These are phyloP conservation scores for Diaporthe sp. DNA, from an alignment of 2,329 filamentous ascomycete genomes.

Conservation along the genomic window DNA sequence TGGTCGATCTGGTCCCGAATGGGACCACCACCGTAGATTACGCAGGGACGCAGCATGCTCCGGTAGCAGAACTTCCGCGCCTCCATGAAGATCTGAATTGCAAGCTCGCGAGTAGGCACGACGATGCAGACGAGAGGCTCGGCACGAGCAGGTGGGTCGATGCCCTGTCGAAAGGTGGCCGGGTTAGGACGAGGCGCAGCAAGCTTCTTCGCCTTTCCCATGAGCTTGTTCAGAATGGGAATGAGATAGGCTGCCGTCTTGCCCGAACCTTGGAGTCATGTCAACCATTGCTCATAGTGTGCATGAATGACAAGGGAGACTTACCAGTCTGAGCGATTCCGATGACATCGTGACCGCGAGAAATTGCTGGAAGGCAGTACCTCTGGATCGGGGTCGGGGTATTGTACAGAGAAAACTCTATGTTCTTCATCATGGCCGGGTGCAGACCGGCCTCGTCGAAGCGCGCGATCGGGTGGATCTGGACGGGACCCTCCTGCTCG, in stretches of 20 bases:
- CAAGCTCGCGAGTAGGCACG: slow-evolving; percentile 88
- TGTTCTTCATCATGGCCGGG: slow-evolving; percentile 82
- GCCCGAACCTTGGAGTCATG: slow-evolving; percentile 77
- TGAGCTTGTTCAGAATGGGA: slow-evolving; percentile 88
- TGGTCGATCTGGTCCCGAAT: slow-evolving; percentile 76
- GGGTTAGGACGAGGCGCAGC: slow-evolving; percentile 80
- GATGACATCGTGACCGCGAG: slow-evolving; percentile 83
- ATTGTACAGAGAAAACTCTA: slow-evolving; percentile 76
- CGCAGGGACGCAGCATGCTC: slow-evolving; percentile 91
- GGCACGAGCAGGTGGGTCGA: slow-evolving; percentile 67
- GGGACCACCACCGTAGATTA: slow-evolving; percentile 87
- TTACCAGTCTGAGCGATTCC: slow-evolving; percentile 92
- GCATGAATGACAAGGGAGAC: background rate
- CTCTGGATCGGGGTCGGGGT: slow-evolving; percentile 87
- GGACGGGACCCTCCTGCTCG: slow-evolving; percentile 64
- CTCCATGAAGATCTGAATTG: slow-evolving; percentile 95
- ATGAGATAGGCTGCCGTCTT: slow-evolving; percentile 96
- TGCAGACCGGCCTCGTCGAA: slow-evolving; percentile 88
- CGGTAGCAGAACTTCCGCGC: slow-evolving; percentile 93
- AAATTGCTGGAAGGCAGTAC: slow-evolving; percentile 84
- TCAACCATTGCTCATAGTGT: background rate
- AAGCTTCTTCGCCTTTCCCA: slow-evolving; percentile 95
- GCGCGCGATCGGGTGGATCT: slow-evolving; percentile 60
- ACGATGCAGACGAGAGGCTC: slow-evolving; percentile 91
- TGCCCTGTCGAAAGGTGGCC: slow-evolving; percentile 60